phyloP scores from a whole-genome alignment of 768 basidiomycete species.

The Calocybe indica region DNA sequence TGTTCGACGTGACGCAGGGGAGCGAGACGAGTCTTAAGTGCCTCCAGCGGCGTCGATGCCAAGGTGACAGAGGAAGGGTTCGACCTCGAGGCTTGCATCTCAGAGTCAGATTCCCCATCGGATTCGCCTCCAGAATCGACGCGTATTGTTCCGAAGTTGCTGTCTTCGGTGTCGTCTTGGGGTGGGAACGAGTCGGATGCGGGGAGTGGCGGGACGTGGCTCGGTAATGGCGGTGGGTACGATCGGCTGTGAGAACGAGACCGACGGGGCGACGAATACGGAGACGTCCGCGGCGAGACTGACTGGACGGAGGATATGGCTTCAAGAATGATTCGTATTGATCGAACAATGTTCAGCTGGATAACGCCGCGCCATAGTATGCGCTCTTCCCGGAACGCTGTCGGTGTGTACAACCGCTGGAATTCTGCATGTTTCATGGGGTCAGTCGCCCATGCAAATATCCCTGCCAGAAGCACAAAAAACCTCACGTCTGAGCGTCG shows the following conservation, averaged over 20 bases:
- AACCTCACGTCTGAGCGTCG: slow-evolving; percentile 74
- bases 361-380: slow-evolving; percentile 81
- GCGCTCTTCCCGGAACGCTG: slow-evolving; percentile 68
- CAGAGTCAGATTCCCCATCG: slow-evolving; percentile 19
- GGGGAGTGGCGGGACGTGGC: slow-evolving; percentile 14
- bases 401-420: slow-evolving; percentile 69
- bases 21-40: slow-evolving; percentile 53
- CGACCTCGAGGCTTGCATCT: slow-evolving; percentile 10
- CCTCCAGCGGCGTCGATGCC: slow-evolving; percentile 37
- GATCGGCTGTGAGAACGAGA: slow-evolving; percentile 29
- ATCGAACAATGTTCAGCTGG: slow-evolving; percentile 77
- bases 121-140: slow-evolving; percentile 15
- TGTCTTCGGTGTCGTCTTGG: slow-evolving; percentile 8
- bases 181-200: slow-evolving; percentile 7
- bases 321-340: slow-evolving; percentile 69
- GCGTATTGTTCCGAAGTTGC: slow-evolving; percentile 1
- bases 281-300: slow-evolving; percentile 27
- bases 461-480: not conserved
- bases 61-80: slow-evolving; percentile 18
- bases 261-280: slow-evolving; percentile 27
- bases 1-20: slow-evolving; percentile 69
- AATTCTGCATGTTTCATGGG: slow-evolving; percentile 44
- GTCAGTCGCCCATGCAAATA: too few relatives aligned
- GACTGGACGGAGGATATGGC: slow-evolving; percentile 30
- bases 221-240: slow-evolving; percentile 17